A percentile compares a stretch with the other conserved stretches of the same genome.
Evolutionary conservation across 2,329 filamentous ascomycete species (phyloP).

Genomic region (Verticillium isaacii): DNA sequence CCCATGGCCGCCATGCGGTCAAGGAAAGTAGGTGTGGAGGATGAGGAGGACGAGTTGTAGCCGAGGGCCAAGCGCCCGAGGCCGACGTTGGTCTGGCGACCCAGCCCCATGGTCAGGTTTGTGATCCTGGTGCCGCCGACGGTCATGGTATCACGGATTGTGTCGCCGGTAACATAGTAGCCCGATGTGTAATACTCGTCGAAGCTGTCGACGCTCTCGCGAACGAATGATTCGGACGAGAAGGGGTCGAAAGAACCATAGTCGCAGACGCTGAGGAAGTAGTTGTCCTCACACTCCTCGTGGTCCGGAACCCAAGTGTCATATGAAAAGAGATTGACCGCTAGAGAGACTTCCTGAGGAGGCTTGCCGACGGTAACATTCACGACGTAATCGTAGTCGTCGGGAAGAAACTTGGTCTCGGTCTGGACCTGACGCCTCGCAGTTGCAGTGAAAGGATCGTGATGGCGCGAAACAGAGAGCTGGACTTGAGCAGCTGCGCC

Average conservation of each 20-base stretch:
- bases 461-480: neutral
- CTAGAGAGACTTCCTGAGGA: constrained; percentile 5
- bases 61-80: constrained; percentile 54
- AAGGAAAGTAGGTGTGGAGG: constrained; percentile 56
- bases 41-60: constrained; percentile 43
- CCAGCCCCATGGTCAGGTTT: constrained; percentile 51
- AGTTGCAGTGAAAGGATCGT: neutral
- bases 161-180: constrained; percentile 48
- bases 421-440: neutral
- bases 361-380: constrained; percentile 9
- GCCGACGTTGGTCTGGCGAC: constrained; percentile 38
- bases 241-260: constrained; percentile 25
- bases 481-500: neutral
- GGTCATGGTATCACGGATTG: constrained; percentile 41
- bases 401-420: neutral
- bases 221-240: constrained; percentile 42
- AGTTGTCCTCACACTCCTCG: neutral
- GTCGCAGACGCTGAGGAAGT: neutral
- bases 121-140: constrained; percentile 42
- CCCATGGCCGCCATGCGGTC: constrained; percentile 58
- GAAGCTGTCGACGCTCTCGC: constrained; percentile 38
- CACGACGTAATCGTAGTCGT: constrained; percentile 2
- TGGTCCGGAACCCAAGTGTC: constrained; percentile 2
- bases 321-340: neutral
- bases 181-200: constrained; percentile 56